Evolutionary conservation across 2,329 filamentous ascomycete species (phyloP), one percentile per base, ranked within the genome.

Genomic region (Penicillium oxalicum): DNA sequence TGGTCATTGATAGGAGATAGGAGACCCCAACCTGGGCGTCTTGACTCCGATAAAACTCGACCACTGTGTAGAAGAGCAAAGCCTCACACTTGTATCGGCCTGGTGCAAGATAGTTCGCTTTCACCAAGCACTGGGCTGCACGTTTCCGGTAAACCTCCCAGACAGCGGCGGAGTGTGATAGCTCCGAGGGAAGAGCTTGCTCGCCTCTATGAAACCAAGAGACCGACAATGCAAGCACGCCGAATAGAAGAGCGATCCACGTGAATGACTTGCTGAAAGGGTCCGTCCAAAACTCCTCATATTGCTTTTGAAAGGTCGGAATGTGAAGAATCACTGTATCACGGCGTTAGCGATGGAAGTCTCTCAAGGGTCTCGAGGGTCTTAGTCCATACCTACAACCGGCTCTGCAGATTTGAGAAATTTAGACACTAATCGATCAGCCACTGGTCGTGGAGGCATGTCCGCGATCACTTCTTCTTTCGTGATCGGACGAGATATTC

Each of bases 1-100:
- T 75, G 13, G 79, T 74, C 44, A 82, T 72, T 11, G 77, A 73
- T 7, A 78, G 73, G 42, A 82, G 68, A 13, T 80, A 70, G 43
- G 80, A 78, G 7, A 82, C 64, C 4, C 81, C 75, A 27, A 82
- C 65, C 6, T 80, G 61, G 8, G 62, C 60, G 51, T 69, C 65
- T 26, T 57, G 54, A 25, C 51, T 64, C n/a, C 56, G 57, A 32
- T 63, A 61, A 11, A 66, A 65, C 36, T 69, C 66, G 2, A 53
- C 47, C 32, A 65, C 44, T 4, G 58, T 53, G 41, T 67, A 65
- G 2, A 66, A 12, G 2, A 68, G 56, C 2, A 69, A 53, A 1
- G 62, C 62, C 41, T 69, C 64, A 3, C 55, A 57, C 49, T 68
- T 69, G 51, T 66, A 63, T 13, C 53, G 55, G 0, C 65, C 66